Evolutionary conservation across 1,284 basidiomycete species (phyloP), one percentile per base, ranked within the genome.

Genomic region (Macrocystidia cucumis): DNA sequence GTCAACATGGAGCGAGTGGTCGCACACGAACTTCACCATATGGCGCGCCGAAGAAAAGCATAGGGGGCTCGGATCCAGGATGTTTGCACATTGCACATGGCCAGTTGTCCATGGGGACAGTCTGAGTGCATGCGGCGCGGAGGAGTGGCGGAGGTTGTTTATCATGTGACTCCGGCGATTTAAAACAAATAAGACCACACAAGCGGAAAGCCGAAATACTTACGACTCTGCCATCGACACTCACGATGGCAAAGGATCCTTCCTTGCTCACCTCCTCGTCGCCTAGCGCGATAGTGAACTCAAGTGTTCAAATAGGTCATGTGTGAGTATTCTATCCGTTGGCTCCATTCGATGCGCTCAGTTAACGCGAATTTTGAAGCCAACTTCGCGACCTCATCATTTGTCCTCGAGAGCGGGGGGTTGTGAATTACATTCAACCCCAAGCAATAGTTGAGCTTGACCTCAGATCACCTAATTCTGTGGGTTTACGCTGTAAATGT

Each of bases 371-470:
- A 8, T n/a, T 30, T 30, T n/a, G 3, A 12, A 87, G 84, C 19
- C 85, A 87, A 61, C 65, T 87, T 20, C 68, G 84, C 35, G 83
- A 87, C 56, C 71, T 87, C 36, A 57, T 86, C 32, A 74, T 83
- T 36, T 88, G 84, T 50, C 85, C 84, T 0, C 66, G 72, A 18
- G 72, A 80, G 46, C 60, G 64, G 9, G 82, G 83, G 1, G 52
- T 83, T 1, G 71, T 87, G 25, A 78, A 78, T 54, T 88, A 84
- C 49, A 64, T 83, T 1, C 69, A 72, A 19, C 48, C 57, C 5
- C 46, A 57, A 21, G 62, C 65, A n/a, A 78, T 88, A 38, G 59
- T 80, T 19, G 81, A 86, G 48, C 78, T 82, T 37, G 70, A 86
- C 50, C 49, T 86, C 9, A 55, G 67, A 19, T 52, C 56, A 16